Base-by-base conservation (phyloP, 2,329 filamentous ascomycete species). In the Beauveria caledonica region DNA sequence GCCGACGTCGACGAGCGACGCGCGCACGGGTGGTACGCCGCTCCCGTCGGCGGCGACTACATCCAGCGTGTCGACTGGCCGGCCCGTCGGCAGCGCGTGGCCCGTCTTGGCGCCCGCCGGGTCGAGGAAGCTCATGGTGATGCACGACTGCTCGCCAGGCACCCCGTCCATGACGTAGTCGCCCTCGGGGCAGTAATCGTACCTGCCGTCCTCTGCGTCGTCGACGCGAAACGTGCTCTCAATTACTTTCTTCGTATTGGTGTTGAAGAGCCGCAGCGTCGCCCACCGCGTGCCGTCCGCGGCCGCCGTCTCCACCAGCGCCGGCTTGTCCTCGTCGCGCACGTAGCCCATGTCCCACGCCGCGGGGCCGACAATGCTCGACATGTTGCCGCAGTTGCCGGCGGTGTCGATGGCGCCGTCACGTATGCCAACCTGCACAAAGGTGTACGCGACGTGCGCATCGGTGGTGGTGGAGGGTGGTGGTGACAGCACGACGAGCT, bases 371-470 rank as follows among this genome's bases (percentile, higher is more conserved):
- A 90, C 80, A 0, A 84, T 80, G 45, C 81, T 79, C 6, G 78
- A 83, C 85, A 91, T 87, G 69, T 90, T 90, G n/a, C 88, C 88
- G 68, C 87, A 90, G 66, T 90, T 91, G 25, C 86, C 84, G 0
- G 85, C 83, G 66, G 83, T 80, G 66, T 90, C 87, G 2, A 91
- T 77, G 36, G 76, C 72, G 5, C 75, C 74, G 65, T 86, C 79
- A 57, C 80, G 80, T 58, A 90, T 80, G 3, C 87, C 87, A 7
- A 90, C 75, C 44, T 86, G 84, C 1, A 87, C 82, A 68, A 91
- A 91, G 0, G 87, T 91, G 67, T 87, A 90, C 62, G 89, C 84
- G 13, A 90, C 77, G 64, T 89, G 53, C 23, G 40, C 45, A n/a
- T n/a, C n/a, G n/a, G 23, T 21, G 19, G 13, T 33, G 19, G 13